These are phyloP conservation scores for Beauveria australis DNA, from an alignment of 2,329 filamentous ascomycete species.

Conservation along the genomic window DNA sequence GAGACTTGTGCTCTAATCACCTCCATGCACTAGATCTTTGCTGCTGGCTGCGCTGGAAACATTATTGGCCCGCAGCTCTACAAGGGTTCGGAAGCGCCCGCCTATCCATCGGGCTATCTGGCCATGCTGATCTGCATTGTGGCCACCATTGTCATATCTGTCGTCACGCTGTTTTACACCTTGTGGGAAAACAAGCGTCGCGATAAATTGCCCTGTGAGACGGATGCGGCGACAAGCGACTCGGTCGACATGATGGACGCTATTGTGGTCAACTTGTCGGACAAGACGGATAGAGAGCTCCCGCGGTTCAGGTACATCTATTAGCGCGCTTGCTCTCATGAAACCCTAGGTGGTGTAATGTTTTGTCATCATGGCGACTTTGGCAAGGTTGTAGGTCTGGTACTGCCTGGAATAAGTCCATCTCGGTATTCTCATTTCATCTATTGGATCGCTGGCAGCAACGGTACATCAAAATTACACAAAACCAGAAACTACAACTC, in stretches of 20 bases:
- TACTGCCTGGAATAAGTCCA: no score
- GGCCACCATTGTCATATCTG: conserved; percentile 34
- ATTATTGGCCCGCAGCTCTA: conserved; percentile 54
- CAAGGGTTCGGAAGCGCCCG: conserved; percentile 45
- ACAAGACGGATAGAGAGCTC: conserved; percentile 49
- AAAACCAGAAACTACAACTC: no score
- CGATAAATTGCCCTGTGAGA: conserved; percentile 33
- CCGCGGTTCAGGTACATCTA: conserved; percentile 45
- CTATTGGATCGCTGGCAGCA: no score
- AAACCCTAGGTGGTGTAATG: no score
- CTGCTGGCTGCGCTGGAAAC: conserved; percentile 53
- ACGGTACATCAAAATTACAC: no score
- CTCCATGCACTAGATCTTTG: conserved; percentile 32
- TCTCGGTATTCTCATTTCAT: no score
- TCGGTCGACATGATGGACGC: conserved; percentile 27
- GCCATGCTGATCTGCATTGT: conserved; percentile 51
- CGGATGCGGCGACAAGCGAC: conserved; percentile 35
- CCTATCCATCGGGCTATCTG: conserved; percentile 53
- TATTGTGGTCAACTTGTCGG: conserved; percentile 26
- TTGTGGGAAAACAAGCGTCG: neutral
- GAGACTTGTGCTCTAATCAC: neutral
- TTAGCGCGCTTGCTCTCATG: conserved; percentile 6
- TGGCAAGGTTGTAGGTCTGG: no score
- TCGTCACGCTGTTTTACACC: conserved; percentile 24
- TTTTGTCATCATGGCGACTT: no score